Conservation (phyloP, 2,329 filamentous ascomycete species). For the Aspergillus sp. region DNA sequence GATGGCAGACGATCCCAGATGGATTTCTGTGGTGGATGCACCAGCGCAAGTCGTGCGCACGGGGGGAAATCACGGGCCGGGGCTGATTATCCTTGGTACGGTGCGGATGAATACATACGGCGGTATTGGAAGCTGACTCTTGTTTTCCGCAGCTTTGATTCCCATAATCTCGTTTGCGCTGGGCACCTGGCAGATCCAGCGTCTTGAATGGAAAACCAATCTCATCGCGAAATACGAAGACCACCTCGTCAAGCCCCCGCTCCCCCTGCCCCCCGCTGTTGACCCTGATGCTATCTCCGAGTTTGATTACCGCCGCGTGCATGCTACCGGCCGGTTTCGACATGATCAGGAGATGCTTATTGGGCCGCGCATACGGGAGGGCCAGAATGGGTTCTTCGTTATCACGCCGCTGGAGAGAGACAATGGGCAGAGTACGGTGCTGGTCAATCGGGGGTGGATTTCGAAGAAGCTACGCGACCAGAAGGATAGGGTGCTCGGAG, state of each 20-base stretch:
- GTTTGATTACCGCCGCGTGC: slow-evolving; percentile 85
- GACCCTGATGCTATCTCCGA: slow-evolving; percentile 73
- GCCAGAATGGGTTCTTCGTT: slow-evolving; percentile 82
- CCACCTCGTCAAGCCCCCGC: slow-evolving; percentile 71
- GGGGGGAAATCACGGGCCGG: slow-evolving; percentile 65
- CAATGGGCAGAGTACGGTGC: slow-evolving; percentile 53
- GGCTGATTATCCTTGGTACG: slow-evolving; percentile 65
- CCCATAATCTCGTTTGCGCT: slow-evolving; percentile 83
- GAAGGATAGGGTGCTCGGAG: slow-evolving; percentile 49
- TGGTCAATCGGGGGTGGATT: slow-evolving; percentile 92
- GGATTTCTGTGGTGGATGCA: slow-evolving; percentile 78
- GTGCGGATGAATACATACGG: no score
- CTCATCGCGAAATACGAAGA: slow-evolving; percentile 88
- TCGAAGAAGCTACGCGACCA: slow-evolving; percentile 62
- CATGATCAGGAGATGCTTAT: slow-evolving; percentile 97
- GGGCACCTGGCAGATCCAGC: slow-evolving; percentile 91
- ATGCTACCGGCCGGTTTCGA: slow-evolving; percentile 60
- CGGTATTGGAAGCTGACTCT: no score
- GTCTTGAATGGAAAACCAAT: slow-evolving; percentile 87
- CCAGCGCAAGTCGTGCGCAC: slow-evolving; percentile 70
- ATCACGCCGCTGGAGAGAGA: slow-evolving; percentile 78
- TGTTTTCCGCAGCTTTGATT: slow-evolving; percentile 56
- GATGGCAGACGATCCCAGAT: slow-evolving; percentile 62
- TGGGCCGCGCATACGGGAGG: slow-evolving; percentile 79
- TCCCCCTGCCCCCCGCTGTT: slow-evolving; percentile 74